phyloP scores from a whole-genome alignment of 2,329 filamentous ascomycete genomes.

The Cladobotryum mycophilum region DNA sequence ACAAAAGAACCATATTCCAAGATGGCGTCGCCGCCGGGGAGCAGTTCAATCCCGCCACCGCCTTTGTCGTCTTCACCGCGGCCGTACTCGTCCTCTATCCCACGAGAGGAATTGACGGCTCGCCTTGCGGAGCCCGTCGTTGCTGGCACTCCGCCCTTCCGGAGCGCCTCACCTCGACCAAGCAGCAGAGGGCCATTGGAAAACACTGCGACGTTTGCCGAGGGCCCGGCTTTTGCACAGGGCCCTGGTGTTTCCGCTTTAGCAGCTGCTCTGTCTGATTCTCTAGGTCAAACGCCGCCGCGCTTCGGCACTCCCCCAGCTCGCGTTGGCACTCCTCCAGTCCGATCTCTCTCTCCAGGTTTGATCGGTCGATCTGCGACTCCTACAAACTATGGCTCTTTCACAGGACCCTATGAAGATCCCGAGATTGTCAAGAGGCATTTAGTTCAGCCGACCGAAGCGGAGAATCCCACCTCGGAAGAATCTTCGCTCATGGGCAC shows the following conservation, averaged over 20 bases:
- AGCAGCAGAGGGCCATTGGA: slow-evolving; percentile 26
- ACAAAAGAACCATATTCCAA: slow-evolving; percentile 1
- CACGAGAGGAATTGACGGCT: slow-evolving; percentile 54
- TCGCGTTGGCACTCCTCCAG: slow-evolving; percentile 51
- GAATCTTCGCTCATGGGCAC: slow-evolving; percentile 38
- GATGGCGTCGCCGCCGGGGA: slow-evolving; percentile 33
- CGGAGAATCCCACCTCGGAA: slow-evolving; percentile 38
- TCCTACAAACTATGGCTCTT: slow-evolving; percentile 77
- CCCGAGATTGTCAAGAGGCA: slow-evolving; percentile 88
- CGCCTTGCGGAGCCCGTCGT: slow-evolving; percentile 54
- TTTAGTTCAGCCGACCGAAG: slow-evolving; percentile 63
- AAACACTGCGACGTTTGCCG: slow-evolving; percentile 57
- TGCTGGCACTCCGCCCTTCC: slow-evolving; percentile 33
- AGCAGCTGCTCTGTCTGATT: slow-evolving; percentile 77
- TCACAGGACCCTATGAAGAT: slow-evolving; percentile 70
- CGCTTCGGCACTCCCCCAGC: slow-evolving; percentile 61
- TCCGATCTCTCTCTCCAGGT: slow-evolving; percentile 27
- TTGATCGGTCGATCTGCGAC: slow-evolving; percentile 42
- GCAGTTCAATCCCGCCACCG: slow-evolving; percentile 22
- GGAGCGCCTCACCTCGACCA: slow-evolving; percentile 27
- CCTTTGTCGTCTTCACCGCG: slow-evolving; percentile 44
- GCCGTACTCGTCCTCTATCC: slow-evolving; percentile 45
- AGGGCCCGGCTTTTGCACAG: slow-evolving; percentile 55
- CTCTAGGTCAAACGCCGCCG: slow-evolving; percentile 62
- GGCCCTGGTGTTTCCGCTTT: slow-evolving; percentile 83